Evolutionary conservation across 1,284 basidiomycete species (phyloP), one percentile per base, ranked within the genome.

Genomic region (Thecaphora thlaspeos): DNA sequence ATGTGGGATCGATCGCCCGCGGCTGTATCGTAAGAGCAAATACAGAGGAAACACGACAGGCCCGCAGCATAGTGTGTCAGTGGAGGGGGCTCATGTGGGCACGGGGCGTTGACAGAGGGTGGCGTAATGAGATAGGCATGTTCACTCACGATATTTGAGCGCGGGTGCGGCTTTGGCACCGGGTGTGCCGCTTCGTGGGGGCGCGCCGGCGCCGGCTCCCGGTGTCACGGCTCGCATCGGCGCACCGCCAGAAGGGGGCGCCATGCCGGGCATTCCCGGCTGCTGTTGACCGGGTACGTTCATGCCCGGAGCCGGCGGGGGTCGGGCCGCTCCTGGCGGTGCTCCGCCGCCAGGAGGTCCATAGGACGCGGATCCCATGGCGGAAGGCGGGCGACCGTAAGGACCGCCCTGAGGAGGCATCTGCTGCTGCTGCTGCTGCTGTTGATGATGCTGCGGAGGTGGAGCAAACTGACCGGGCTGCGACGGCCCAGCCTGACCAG

Each of bases 1-100:
- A 97, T 94, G 79, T 96, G 94, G 26, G 84, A 86, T 32, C 92
- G 84, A 78, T 97, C 93, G 52, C 93, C 93, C 39, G 87, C 83
- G 28, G 92, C 90, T 93, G 72, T 10, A 22, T 11, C 28, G 14
- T 30, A n/a, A 7, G 28, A 8, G 8, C 28, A 7, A 30, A 30
- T 30, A 14, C 28, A 30, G 8, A 30, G 14, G 28, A 30, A 30
- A n/a, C n/a, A 30, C 28, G 28, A 30, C 28, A 30, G 28, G 14
- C 14, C 28, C 28, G 28, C n/a, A n/a, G n/a, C n/a, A n/a, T n/a
- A n/a, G n/a, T n/a, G n/a, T n/a, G n/a, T n/a, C n/a, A n/a, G n/a
- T n/a, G n/a, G n/a, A n/a, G n/a, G n/a, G n/a, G n/a, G n/a, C n/a
- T n/a, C n/a, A n/a, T n/a, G n/a, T n/a, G n/a, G n/a, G n/a, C n/a